Conservation (phyloP, 2,329 filamentous ascomycete species). For the Ophiostoma tasmaniense region DNA sequence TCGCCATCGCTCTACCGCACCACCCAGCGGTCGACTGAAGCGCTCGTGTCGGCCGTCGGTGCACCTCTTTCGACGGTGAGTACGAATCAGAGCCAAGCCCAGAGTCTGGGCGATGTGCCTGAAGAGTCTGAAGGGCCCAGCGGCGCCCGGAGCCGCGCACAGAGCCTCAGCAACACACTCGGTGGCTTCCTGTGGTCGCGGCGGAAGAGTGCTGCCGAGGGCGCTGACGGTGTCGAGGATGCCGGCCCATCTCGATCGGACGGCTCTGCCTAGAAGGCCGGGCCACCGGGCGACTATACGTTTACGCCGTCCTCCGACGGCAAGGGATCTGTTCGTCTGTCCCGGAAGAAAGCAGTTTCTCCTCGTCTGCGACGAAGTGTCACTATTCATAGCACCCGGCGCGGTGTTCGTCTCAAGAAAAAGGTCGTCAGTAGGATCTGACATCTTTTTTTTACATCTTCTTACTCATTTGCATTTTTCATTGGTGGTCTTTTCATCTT, state of each 20-base stretch:
- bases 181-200: constrained; percentile 28
- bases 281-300: neutral
- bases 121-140: constrained; percentile 1
- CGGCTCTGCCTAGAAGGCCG: neutral
- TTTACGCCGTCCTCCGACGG: neutral
- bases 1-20: neutral
- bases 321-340: neutral
- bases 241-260: neutral
- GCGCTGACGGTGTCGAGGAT: neutral
- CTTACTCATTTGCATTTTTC: neutral
- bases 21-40: neutral
- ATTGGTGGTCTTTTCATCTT: neutral
- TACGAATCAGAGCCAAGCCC: neutral
- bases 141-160: constrained; percentile 27
- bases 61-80: neutral
- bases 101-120: neutral
- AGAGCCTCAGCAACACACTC: constrained; percentile 33
- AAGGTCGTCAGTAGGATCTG: neutral
- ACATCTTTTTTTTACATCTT: neutral
- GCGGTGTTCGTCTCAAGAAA: constrained; percentile 1
- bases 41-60: neutral
- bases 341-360: neutral
- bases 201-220: constrained; percentile 1
- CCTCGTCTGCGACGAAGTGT: neutral
- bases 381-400: neutral